Percentiles rank a stretch among this genome's conserved stretches.
These are phyloP conservation scores for Penicillium sp. DNA, from an alignment of 2,329 filamentous ascomycete genomes.

Conservation along the genomic window DNA sequence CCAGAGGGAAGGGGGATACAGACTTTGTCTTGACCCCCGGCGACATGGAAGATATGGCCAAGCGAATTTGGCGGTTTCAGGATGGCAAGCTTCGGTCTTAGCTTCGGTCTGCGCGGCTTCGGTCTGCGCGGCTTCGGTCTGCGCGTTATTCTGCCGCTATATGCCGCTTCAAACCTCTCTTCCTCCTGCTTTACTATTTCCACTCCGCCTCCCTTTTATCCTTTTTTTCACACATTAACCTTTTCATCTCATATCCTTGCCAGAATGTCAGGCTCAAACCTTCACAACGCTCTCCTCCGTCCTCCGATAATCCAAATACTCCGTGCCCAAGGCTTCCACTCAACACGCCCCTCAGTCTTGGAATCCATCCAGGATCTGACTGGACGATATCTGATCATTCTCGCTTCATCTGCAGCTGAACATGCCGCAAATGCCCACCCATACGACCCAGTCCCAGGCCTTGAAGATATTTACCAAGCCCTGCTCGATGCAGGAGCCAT, in stretches of 20 bases:
- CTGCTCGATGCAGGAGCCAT: constrained; percentile 78
- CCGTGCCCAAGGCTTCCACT: constrained; percentile 84
- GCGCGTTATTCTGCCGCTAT: too few relatives aligned
- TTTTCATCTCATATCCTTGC: background rate
- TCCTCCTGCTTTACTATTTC: too few relatives aligned
- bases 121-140: too few relatives aligned
- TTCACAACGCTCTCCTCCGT: constrained; percentile 76
- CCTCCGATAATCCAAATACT: constrained; percentile 88
- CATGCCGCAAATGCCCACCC: constrained; percentile 69
- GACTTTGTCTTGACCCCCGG: too few relatives aligned
- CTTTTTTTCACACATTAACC: too few relatives aligned
- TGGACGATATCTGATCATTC: constrained; percentile 72
- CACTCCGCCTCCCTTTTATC: too few relatives aligned
- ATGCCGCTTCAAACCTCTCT: too few relatives aligned
- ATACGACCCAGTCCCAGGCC: constrained; percentile 59
- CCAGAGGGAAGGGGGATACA: too few relatives aligned
- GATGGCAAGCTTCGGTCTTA: too few relatives aligned
- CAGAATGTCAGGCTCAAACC: constrained; percentile 49
- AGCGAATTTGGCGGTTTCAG: too few relatives aligned
- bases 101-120: too few relatives aligned
- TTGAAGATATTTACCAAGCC: constrained; percentile 82
- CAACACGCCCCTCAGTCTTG: constrained; percentile 74
- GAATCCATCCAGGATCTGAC: constrained; percentile 87
- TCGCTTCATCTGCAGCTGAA: constrained; percentile 69
- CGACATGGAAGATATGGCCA: too few relatives aligned